These are phyloP conservation scores for Fusarium virguliforme DNA, from an alignment of 2,329 filamentous ascomycete species.

Conservation along the genomic window DNA sequence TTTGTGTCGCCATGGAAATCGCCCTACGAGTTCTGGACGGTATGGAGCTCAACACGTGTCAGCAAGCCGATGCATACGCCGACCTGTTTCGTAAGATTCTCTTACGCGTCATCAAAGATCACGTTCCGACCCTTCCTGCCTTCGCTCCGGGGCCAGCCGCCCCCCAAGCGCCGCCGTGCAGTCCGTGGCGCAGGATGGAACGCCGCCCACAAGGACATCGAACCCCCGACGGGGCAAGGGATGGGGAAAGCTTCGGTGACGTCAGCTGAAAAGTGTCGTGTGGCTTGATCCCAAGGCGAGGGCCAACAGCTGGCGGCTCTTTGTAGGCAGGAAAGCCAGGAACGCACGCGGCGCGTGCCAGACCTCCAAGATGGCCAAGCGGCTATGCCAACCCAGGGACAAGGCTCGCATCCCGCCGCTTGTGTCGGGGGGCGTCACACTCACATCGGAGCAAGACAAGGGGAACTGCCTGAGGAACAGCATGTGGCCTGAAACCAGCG, in stretches of 20 bases:
- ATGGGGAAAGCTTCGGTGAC: not conserved
- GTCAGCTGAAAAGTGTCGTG: not conserved
- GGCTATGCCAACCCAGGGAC: slow-evolving; percentile 9
- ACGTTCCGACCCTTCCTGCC: not conserved
- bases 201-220: not conserved
- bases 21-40: not conserved
- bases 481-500: slow-evolving; percentile 17
- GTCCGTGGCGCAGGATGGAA: not conserved
- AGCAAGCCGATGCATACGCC: not conserved
- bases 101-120: not conserved
- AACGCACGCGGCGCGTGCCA: not conserved
- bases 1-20: not conserved
- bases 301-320: not conserved
- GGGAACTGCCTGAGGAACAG: slow-evolving; percentile 5
- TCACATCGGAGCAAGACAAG: not conserved
- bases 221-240: not conserved
- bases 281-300: not conserved
- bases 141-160: not conserved
- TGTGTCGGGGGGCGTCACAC: not conserved
- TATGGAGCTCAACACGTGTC: not conserved
- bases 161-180: not conserved
- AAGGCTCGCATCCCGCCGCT: slow-evolving; percentile 4
- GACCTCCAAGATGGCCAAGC: not conserved
- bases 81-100: not conserved
- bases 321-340: not conserved